These are phyloP conservation scores for Prunus salicina DNA, from an alignment of 306 rosid species.

Conservation along the genomic window DNA sequence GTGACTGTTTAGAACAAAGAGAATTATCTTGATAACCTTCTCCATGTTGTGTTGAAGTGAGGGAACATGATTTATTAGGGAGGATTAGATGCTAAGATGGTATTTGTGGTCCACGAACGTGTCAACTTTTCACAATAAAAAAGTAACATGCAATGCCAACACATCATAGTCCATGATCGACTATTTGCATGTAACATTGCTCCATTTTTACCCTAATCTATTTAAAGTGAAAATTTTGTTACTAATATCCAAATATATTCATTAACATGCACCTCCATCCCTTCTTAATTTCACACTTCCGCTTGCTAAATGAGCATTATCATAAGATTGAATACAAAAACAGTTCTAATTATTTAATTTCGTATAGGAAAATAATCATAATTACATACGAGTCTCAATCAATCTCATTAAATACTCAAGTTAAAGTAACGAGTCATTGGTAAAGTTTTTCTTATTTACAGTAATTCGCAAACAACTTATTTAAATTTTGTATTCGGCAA, in stretches of 20 bases:
- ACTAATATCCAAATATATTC: not conserved
- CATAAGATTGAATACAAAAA: not conserved
- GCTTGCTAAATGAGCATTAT: not conserved
- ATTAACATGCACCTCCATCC: not conserved
- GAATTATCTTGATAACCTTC: not conserved
- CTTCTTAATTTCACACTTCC: not conserved
- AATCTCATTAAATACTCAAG: too few relatives aligned
- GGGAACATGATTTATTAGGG: not conserved
- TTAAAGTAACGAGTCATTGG: too few relatives aligned
- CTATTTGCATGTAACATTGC: not conserved
- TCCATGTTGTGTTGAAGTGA: not conserved
- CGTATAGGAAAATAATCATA: not conserved
- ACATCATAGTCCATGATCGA: not conserved
- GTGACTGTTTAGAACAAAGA: too few relatives aligned
- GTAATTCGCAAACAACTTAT: not conserved
- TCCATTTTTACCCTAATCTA: not conserved
- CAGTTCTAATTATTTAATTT: not conserved
- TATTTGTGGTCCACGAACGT: not conserved
- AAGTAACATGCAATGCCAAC: not conserved
- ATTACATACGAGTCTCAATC: not conserved
- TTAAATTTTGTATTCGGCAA: too few relatives aligned
- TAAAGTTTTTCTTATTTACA: not conserved
- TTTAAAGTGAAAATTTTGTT: not conserved
- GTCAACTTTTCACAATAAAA: not conserved
- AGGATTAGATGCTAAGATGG: too few relatives aligned